Evolutionary conservation across 176 grass and related monocot species (phyloP), one percentile per base, ranked within the genome.

Genomic region (Zoysia pacifica): DNA sequence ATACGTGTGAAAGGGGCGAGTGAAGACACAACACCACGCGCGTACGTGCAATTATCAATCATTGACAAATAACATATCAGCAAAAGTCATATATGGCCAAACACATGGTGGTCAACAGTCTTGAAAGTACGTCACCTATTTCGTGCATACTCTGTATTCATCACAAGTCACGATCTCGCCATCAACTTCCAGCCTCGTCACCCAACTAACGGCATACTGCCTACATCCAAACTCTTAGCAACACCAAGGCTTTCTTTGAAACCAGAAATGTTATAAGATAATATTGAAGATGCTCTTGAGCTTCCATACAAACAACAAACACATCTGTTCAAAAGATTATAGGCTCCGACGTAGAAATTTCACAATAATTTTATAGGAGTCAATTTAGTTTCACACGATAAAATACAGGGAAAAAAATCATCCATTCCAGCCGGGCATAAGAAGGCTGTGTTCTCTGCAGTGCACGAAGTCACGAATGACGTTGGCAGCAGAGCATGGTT

Each of bases 271-370:
- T n/a, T n/a, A n/a, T n/a, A n/a, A n/a, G n/a, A n/a, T n/a, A n/a
- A n/a, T n/a, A n/a, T n/a, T n/a, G n/a, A n/a, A n/a, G n/a, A n/a
- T n/a, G n/a, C n/a, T n/a, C n/a, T n/a, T n/a, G n/a, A n/a, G n/a
- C n/a, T n/a, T n/a, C n/a, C n/a, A n/a, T n/a, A n/a, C n/a, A 73
- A 55, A 40, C 42, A 48, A 62, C n/a, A 75, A 35, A 8, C 56
- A 36, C 20, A 5, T 48, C 6, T 38, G 20, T 52, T 37, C 6
- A 15, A 20, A 44, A 61, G n/a, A 35, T n/a, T n/a, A n/a, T n/a
- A n/a, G n/a, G n/a, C n/a, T n/a, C n/a, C n/a, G n/a, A n/a, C n/a
- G n/a, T n/a, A n/a, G n/a, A n/a, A n/a, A n/a, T n/a, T n/a, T n/a
- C n/a, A n/a, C n/a, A n/a, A n/a, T n/a, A n/a, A n/a, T n/a, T n/a